phyloP scores from a whole-genome alignment of 202 grass and related monocot species.

The Setaria italica region DNA sequence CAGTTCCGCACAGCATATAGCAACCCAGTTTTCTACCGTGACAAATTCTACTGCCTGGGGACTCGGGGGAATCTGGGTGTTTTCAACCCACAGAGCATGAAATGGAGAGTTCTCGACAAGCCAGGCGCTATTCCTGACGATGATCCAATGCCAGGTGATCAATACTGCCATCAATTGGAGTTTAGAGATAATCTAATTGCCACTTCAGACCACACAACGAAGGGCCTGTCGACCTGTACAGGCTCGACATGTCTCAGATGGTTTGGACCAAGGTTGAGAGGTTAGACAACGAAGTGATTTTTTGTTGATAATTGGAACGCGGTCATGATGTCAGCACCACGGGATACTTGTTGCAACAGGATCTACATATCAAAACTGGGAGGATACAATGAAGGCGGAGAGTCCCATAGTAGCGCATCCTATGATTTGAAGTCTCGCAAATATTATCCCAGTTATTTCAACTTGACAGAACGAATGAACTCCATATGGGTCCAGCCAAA shows the following conservation, averaged over 20 bases:
- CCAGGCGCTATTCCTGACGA: not conserved
- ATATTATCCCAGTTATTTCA: not conserved
- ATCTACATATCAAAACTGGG: not conserved
- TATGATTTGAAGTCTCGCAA: not conserved
- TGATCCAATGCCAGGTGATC: not conserved
- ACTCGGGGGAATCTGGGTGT: not conserved
- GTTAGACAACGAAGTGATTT: not conserved
- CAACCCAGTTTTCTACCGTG: not conserved
- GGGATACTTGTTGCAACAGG: not conserved
- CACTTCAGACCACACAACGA: not conserved
- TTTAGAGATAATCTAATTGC: not conserved
- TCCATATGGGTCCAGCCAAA: not conserved
- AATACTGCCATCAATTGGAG: not conserved
- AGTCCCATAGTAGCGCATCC: not conserved
- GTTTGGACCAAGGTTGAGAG: not conserved
- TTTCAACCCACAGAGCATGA: not conserved
- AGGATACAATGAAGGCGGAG: not conserved
- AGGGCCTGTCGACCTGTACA: not conserved
- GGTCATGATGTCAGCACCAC: not conserved
- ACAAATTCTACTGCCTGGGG: not conserved
- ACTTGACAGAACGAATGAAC: not conserved
- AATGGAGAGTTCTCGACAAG: constrained; percentile 2
- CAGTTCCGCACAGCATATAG: not conserved
- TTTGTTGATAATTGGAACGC: not conserved
- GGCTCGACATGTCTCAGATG: not conserved